These are phyloP conservation scores for Solanum chmielewskii DNA, from an alignment of 257 asterid species.

Conservation along the genomic window DNA sequence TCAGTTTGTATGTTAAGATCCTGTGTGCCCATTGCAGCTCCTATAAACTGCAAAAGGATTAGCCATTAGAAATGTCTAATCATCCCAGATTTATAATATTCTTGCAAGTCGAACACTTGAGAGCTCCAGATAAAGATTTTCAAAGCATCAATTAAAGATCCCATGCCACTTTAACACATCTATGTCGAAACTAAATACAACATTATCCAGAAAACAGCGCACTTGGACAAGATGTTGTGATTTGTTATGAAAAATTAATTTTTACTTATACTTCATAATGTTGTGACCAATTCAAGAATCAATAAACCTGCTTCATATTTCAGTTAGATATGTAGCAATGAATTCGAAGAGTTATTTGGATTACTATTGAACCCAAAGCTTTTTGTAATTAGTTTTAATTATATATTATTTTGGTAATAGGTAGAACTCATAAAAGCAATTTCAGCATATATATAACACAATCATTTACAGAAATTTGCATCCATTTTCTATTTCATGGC, in stretches of 20 bases:
- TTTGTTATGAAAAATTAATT: background rate
- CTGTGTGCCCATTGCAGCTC: slow-evolving; percentile 62
- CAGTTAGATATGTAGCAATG: background rate
- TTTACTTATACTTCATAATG: background rate
- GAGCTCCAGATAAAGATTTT: background rate
- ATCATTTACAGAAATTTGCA: background rate
- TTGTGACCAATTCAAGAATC: background rate
- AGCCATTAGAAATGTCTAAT: background rate
- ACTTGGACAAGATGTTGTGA: background rate
- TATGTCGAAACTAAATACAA: background rate
- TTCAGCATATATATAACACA: background rate
- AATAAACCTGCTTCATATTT: background rate
- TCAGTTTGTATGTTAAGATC: slow-evolving; percentile 52
- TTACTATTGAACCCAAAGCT: background rate
- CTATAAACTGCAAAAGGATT: slow-evolving; percentile 48
- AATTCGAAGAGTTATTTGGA: background rate
- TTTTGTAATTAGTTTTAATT: background rate
- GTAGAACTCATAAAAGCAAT: background rate
- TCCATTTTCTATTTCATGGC: background rate
- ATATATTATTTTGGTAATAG: background rate
- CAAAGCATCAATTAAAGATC: background rate
- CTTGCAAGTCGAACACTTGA: background rate
- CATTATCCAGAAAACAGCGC: background rate
- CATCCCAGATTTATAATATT: background rate
- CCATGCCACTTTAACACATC: background rate